Conservation (phyloP, 2,329 filamentous ascomycete genomes). For the Fulvia fulva region DNA sequence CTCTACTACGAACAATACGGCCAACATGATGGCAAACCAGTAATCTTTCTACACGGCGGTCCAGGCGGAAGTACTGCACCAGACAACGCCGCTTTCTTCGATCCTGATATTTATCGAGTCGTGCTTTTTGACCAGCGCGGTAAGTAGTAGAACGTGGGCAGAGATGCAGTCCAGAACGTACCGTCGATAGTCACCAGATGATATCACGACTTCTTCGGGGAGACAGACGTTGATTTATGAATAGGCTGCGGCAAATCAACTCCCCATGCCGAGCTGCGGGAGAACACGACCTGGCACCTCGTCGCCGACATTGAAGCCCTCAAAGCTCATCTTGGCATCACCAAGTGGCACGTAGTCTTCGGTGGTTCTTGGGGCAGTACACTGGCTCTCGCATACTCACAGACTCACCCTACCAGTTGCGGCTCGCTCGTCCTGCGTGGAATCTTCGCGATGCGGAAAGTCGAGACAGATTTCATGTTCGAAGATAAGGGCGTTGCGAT, state of each 20-base stretch:
- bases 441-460: conserved; percentile 11
- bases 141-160: no score
- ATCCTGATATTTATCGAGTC: conserved; percentile 37
- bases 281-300: conserved; percentile 17
- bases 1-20: conserved; percentile 19
- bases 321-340: conserved; percentile 10
- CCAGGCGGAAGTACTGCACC: conserved; percentile 14
- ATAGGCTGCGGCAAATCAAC: conserved; percentile 37
- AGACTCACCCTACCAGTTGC: conserved; percentile 9
- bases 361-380: conserved; percentile 18
- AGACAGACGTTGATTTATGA: no score
- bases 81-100: conserved; percentile 14
- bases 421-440: conserved; percentile 15
- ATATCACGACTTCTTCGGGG: no score
- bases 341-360: conserved; percentile 19
- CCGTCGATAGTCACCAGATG: no score
- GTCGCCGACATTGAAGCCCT: conserved; percentile 16
- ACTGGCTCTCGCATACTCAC: conserved; percentile 15
- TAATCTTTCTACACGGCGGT: conserved; percentile 20
- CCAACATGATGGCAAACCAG: conserved; percentile 13
- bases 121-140: conserved; percentile 41
- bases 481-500: conserved; percentile 4
- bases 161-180: no score
- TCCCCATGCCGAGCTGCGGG: conserved; percentile 12
- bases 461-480: conserved; percentile 9